Conservation (phyloP, 2,329 filamentous ascomycete species). For the Ophiostoma sp. region DNA sequence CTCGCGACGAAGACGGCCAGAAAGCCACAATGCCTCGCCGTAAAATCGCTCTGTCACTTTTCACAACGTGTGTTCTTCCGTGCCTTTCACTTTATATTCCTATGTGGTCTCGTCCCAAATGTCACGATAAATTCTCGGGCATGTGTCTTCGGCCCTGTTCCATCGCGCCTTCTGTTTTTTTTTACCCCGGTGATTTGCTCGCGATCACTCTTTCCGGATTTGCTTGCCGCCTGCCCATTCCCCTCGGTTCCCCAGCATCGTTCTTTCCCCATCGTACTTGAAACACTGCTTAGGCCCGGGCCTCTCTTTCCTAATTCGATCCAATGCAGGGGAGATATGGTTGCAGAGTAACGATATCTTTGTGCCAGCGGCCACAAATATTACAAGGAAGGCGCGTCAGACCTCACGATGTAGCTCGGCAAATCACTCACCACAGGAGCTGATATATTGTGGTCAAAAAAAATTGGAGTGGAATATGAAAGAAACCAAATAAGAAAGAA, state of each 20-base stretch:
- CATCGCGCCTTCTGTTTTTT: constrained; percentile 21
- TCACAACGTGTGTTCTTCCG: neutral
- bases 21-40: neutral
- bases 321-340: neutral
- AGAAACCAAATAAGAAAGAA: too few species aligned
- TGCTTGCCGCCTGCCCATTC: neutral
- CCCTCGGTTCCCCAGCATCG: neutral
- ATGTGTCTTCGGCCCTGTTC: constrained; percentile 7
- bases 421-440: neutral
- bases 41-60: neutral
- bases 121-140: constrained; percentile 25
- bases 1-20: neutral
- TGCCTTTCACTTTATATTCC: neutral
- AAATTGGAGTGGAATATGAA: too few species aligned
- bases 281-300: neutral
- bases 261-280: neutral
- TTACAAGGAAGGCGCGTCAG: neutral
- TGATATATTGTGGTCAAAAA: too few species aligned
- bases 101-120: neutral
- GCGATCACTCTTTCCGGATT: constrained; percentile 7
- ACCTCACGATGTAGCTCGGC: neutral
- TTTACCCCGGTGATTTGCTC: neutral
- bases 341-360: neutral
- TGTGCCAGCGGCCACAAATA: neutral
- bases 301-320: constrained; percentile 16